phyloP scores from a whole-genome alignment of 2,329 filamentous ascomycete species.

The Aspergillus carbonarius region DNA sequence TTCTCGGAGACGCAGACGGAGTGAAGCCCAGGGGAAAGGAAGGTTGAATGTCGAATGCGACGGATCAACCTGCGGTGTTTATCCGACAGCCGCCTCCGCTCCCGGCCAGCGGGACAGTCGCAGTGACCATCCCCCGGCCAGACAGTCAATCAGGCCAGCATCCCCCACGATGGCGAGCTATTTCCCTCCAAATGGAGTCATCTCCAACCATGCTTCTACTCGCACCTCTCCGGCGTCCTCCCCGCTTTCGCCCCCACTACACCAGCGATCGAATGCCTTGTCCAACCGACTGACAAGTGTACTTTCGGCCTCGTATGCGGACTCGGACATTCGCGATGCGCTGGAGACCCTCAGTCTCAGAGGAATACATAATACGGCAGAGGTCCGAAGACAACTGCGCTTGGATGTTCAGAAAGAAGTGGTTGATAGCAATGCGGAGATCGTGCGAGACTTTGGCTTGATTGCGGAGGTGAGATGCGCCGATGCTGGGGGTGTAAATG shows the following conservation, averaged over 20 bases:
- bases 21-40: not conserved
- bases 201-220: slow-evolving; percentile 24
- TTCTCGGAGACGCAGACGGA: not conserved
- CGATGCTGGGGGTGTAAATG: slow-evolving; percentile 2
- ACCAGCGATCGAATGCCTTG: slow-evolving; percentile 60
- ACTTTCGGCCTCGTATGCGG: slow-evolving; percentile 87
- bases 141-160: slow-evolving; percentile 7
- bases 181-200: slow-evolving; percentile 25
- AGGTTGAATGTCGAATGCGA: not conserved
- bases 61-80: not conserved
- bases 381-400: slow-evolving; percentile 74
- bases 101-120: slow-evolving; percentile 20
- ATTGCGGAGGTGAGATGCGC: slow-evolving; percentile 71
- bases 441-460: slow-evolving; percentile 82
- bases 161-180: slow-evolving; percentile 35
- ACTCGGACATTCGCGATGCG: slow-evolving; percentile 85
- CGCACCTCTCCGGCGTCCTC: slow-evolving; percentile 24
- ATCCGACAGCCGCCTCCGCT: slow-evolving; percentile 13
- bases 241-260: slow-evolving; percentile 31
- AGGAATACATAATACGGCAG: slow-evolving; percentile 69
- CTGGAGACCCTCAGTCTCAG: slow-evolving; percentile 74
- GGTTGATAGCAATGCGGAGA: slow-evolving; percentile 85
- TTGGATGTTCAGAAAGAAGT: slow-evolving; percentile 87
- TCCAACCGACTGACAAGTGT: slow-evolving; percentile 80
- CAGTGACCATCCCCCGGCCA: slow-evolving; percentile 9